Evolutionary conservation across 2,329 filamentous ascomycete genomes (phyloP).

Genomic region (Lachnellula subtilissima): DNA sequence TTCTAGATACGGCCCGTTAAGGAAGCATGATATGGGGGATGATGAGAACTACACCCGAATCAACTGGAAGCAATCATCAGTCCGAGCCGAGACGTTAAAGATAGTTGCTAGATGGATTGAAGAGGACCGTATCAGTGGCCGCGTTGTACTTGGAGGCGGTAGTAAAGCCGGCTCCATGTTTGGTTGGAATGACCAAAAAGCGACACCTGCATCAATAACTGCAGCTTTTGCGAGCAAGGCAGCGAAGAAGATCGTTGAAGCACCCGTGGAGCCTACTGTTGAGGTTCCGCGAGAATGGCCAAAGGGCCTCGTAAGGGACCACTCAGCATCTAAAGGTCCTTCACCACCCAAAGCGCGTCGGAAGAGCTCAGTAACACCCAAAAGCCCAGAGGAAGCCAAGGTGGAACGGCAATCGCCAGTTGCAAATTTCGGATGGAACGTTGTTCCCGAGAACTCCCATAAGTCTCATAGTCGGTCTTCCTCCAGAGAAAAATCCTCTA

Average conservation of each 20-base stretch:
- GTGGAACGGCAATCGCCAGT: conserved; percentile 5
- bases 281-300: conserved; percentile 28
- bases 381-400: conserved; percentile 6
- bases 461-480: background rate
- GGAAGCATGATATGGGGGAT: conserved; percentile 52
- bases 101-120: conserved; percentile 64
- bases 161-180: conserved; percentile 49
- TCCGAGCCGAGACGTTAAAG: conserved; percentile 50
- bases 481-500: background rate
- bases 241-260: conserved; percentile 15
- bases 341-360: conserved; percentile 18
- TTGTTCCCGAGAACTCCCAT: background rate
- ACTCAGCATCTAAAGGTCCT: conserved; percentile 17
- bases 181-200: conserved; percentile 53
- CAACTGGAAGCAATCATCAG: conserved; percentile 51
- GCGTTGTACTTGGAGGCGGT: conserved; percentile 41
- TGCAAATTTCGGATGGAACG: conserved; percentile 24
- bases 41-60: conserved; percentile 56
- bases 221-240: conserved; percentile 20
- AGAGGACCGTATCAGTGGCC: conserved; percentile 54
- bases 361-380: conserved; percentile 19
- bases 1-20: conserved; percentile 54
- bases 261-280: conserved; percentile 2
- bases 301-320: conserved; percentile 17
- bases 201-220: conserved; percentile 45